Percentiles rank a stretch among this genome's conserved stretches.
These are phyloP conservation scores for Echria macrotheca DNA, from an alignment of 495 filamentous ascomycete species.

Conservation along the genomic window DNA sequence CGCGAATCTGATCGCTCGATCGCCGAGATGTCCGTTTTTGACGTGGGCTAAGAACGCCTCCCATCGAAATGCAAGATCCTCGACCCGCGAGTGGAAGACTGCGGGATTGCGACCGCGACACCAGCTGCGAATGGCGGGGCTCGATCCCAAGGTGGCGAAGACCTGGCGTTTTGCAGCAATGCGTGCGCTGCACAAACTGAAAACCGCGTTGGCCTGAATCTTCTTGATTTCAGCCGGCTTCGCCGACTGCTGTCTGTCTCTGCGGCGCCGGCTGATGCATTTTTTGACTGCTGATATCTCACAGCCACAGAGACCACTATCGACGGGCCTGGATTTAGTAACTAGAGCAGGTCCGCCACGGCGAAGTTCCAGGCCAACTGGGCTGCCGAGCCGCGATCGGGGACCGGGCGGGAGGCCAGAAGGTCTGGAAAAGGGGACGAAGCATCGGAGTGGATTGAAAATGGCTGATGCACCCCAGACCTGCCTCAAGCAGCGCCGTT, in stretches of 20 bases:
- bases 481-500: conserved; percentile 15
- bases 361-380: neutral
- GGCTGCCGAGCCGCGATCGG: too few species aligned
- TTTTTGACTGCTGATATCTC: neutral
- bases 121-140: conserved; percentile 3
- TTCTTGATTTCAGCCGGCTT: neutral
- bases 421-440: conserved; percentile 22
- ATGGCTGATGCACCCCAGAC: conserved; percentile 16
- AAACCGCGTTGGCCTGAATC: neutral
- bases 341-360: neutral
- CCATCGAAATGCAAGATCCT: neutral
- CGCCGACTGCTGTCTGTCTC: neutral
- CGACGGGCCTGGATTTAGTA: too few species aligned
- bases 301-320: too few species aligned
- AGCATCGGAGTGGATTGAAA: neutral
- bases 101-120: neutral
- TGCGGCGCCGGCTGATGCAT: neutral
- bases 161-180: too few species aligned
- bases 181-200: neutral
- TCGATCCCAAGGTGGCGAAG: neutral
- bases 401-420: conserved; percentile 3
- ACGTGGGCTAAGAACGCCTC: conserved; percentile 1
- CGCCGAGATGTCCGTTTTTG: neutral
- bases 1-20: neutral
- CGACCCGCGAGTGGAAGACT: neutral